Conservation (phyloP, 257 asterid species). For the Rhazya stricta region DNA sequence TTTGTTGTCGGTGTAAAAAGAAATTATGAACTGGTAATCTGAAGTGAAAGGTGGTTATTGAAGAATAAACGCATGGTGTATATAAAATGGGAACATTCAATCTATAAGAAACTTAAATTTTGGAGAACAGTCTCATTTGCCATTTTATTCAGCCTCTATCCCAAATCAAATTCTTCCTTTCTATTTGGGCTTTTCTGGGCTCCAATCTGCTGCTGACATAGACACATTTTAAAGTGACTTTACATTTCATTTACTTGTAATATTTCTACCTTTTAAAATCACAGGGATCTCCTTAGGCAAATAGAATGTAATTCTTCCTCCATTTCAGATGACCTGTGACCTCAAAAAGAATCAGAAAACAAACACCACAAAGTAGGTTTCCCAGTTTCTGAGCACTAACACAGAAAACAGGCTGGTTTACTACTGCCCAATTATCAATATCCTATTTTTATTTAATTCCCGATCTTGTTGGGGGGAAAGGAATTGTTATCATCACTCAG, state of each 20-base stretch:
- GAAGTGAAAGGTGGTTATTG: not conserved
- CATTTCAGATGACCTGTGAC: not conserved
- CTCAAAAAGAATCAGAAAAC: not conserved
- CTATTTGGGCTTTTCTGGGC: not conserved
- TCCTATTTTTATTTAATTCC: not conserved
- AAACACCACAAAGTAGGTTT: not conserved
- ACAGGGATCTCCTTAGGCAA: not conserved
- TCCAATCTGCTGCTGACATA: not conserved
- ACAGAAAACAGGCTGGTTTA: not conserved
- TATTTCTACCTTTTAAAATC: not conserved
- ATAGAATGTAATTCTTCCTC: not conserved
- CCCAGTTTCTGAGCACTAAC: not conserved
- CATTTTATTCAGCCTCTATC: too few species aligned
- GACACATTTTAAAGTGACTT: not conserved
- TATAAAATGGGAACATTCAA: not conserved
- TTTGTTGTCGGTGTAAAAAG: not conserved
- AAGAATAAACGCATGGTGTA: not conserved
- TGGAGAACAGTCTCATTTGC: not conserved
- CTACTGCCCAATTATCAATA: not conserved
- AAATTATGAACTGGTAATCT: not conserved
- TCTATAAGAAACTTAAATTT: not conserved
- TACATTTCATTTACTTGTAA: too few species aligned
- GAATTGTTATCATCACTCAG: not conserved
- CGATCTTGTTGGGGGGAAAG: not conserved
- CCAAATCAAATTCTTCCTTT: too few species aligned